A percentile compares a stretch with the other conserved stretches of the same genome.
phyloP scores from a whole-genome alignment of 2,329 filamentous ascomycete genomes.

The Pseudocercospora fijiensis region DNA sequence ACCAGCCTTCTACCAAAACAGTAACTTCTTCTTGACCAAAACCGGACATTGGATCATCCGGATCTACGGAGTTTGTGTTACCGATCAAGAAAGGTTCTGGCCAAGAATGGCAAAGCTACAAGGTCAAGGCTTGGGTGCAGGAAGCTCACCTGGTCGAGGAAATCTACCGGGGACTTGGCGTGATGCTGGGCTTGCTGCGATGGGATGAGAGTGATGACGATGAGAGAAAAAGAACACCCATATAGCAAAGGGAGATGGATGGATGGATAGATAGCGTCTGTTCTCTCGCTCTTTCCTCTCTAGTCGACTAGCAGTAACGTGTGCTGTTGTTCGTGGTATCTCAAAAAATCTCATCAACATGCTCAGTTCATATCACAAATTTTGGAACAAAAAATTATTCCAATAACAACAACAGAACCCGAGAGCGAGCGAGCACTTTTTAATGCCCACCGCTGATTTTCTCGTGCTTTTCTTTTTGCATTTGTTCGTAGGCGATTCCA shows the following conservation, averaged over 20 bases:
- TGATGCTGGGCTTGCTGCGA: neutral
- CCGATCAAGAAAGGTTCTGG: neutral
- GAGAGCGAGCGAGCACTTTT: neutral
- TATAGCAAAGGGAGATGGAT: neutral
- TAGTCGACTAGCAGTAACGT: neutral
- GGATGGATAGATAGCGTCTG: neutral
- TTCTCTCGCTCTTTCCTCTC: neutral
- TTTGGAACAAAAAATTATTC: neutral
- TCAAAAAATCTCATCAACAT: neutral
- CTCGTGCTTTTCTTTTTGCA: conserved; percentile 31
- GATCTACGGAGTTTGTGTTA: neutral
- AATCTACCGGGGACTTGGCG: neutral
- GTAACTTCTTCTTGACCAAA: no score
- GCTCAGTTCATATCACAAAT: neutral
- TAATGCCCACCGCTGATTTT: conserved; percentile 21
- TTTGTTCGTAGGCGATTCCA: conserved; percentile 51
- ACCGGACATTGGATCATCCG: no score
- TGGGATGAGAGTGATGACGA: neutral
- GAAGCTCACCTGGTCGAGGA: neutral
- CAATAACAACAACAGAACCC: neutral
- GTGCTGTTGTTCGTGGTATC: neutral
- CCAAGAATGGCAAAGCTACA: neutral
- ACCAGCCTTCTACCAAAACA: no score
- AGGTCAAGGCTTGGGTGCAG: neutral
- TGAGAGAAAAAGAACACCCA: neutral